Conservation (phyloP, 805 yeast species). For the Yamadazyma paraphyllophila region DNA sequence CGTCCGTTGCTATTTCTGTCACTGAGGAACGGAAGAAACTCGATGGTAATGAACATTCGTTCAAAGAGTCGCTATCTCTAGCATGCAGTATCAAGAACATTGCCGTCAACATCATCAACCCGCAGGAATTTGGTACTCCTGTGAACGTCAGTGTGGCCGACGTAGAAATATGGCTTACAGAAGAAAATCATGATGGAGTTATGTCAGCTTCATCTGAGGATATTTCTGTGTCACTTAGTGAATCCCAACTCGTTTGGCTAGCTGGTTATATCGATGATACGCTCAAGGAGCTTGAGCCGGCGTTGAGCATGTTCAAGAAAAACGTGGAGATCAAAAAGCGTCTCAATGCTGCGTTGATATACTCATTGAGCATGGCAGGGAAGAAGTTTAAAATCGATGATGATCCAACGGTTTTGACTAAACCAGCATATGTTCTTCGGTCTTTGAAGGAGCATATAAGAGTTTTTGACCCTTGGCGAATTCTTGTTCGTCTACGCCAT, state of each 20-base stretch:
- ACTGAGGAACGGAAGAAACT: slow-evolving; percentile 10
- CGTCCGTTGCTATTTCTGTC: slow-evolving; percentile 31
- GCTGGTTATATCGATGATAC: slow-evolving; percentile 14
- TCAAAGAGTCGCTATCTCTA: slow-evolving; percentile 15
- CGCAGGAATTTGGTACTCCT: slow-evolving; percentile 18
- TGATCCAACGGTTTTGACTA: slow-evolving; percentile 87
- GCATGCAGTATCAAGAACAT: slow-evolving; percentile 35
- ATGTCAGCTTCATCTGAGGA: slow-evolving; percentile 21
- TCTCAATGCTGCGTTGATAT: slow-evolving; percentile 37
- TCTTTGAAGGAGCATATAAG: slow-evolving; percentile 73
- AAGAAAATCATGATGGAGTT: slow-evolving; percentile 15
- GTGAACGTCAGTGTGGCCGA: slow-evolving; percentile 21
- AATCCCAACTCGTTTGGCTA: slow-evolving; percentile 22
- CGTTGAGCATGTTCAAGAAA: slow-evolving; percentile 17
- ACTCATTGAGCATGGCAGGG: slow-evolving; percentile 40
- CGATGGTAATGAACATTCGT: background rate
- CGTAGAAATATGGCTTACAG: slow-evolving; percentile 37
- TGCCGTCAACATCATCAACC: slow-evolving; percentile 22
- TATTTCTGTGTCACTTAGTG: slow-evolving; percentile 19
- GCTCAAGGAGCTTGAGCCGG: slow-evolving; percentile 16
- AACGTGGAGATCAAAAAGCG: slow-evolving; percentile 14
- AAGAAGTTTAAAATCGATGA: slow-evolving; percentile 52
- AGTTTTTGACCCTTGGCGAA: slow-evolving; percentile 83
- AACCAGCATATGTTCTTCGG: slow-evolving; percentile 80
- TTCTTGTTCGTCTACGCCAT: slow-evolving; percentile 76